Base-by-base conservation (phyloP, 345 rosid genomes). In the Psidium guajava region DNA sequence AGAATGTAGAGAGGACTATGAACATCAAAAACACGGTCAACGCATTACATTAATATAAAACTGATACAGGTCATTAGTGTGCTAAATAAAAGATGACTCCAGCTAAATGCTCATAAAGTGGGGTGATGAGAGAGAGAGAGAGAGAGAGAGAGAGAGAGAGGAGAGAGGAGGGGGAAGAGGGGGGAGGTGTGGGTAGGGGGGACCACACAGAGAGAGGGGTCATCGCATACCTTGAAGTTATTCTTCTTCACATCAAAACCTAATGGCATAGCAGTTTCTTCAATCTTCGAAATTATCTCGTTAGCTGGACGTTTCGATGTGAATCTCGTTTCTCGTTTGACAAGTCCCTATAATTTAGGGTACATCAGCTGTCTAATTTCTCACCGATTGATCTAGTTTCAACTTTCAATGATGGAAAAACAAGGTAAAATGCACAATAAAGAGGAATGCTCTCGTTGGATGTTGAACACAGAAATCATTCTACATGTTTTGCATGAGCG, bases 201-300 rank as follows among this genome's bases (percentile, higher is more conserved):
- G 36, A 36, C 36, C 36, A 36, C 36, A 27, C 36, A n/a, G 36
- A n/a, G 59, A 55, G 52, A 80, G 52, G 12, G 57, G 49, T 28
- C 18, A 80, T 51, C 42, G 82, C 11, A 28, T 85, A 97, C 99
- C 99, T 97, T 97, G 91, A 86, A 92, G 86, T 96, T 96, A 82
- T 95, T 94, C 93, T 93, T 97, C 95, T 96, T 95, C 59, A 97
- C 97, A 74, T 92, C 99, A 87, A 97, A 97, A 64, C 99, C 99
- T 93, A 97, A 82, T 51, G 99, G 99, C 50, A 20, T 83, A 51
- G 99, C 99, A 85, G 98, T 89, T 14, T 89, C 92, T 91, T 96
- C 99, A 86, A 98, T 98, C 91, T 95, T 93, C 44, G 98, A 91
- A 84, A 98, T 93, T 86, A 98, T 96, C 89, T 96, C 99, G 40